Percentiles rank a stretch among this genome's conserved stretches.
Evolutionary conservation across 768 basidiomycete species (phyloP).

Genomic region (Termitomyces sp.): DNA sequence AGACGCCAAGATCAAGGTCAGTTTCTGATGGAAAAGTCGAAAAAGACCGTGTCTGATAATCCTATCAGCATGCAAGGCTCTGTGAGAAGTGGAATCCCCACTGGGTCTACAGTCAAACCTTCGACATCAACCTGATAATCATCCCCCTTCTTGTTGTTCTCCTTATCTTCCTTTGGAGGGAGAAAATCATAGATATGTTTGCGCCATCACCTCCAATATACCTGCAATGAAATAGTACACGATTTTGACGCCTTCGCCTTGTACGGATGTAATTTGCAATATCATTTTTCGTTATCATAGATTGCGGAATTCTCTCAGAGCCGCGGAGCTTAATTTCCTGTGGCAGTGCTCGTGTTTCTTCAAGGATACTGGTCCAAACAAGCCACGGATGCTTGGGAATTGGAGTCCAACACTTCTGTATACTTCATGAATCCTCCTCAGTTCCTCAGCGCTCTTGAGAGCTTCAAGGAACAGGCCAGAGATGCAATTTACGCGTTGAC

Average conservation of each 20-base stretch:
- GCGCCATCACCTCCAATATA: neutral
- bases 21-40: neutral
- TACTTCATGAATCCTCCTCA: conserved; percentile 26
- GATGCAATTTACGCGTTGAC: conserved; percentile 81
- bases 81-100: conserved; percentile 27
- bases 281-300: neutral
- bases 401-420: neutral
- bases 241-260: neutral
- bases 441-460: conserved; percentile 45
- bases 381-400: neutral
- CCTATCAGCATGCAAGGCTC: conserved; percentile 24
- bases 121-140: conserved; percentile 15
- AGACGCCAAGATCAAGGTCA: conserved; percentile 8
- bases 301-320: neutral
- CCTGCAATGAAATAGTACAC: neutral
- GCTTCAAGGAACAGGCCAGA: conserved; percentile 66
- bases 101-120: conserved; percentile 18
- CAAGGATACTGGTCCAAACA: conserved; percentile 3
- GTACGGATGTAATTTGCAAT: neutral
- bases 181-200: conserved; percentile 11
- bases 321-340: neutral
- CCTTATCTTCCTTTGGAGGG: conserved; percentile 26
- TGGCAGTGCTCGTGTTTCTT: conserved; percentile 9
- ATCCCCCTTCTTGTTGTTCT: conserved; percentile 19
- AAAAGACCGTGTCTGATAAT: neutral